These are phyloP conservation scores for Delonix regia DNA, from an alignment of 306 rosid genomes.

Conservation along the genomic window DNA sequence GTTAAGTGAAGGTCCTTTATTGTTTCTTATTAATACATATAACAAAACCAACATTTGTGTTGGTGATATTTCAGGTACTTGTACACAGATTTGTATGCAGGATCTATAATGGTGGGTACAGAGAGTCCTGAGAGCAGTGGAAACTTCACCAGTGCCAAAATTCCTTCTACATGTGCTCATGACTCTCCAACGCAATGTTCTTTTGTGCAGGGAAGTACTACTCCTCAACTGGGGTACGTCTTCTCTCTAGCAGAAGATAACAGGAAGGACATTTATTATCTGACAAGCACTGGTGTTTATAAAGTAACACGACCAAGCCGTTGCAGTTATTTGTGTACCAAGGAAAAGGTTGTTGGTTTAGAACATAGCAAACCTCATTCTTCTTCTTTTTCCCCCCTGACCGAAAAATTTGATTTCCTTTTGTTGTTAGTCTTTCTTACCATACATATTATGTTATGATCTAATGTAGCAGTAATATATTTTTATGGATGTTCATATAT, in stretches of 20 bases:
- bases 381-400: conserved; percentile 7
- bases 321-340: conserved; percentile 33
- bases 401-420: background rate
- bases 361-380: conserved; percentile 14
- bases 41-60: background rate
- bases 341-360: conserved; percentile 17
- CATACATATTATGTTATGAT: background rate
- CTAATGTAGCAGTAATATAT: background rate
- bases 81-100: conserved; percentile 41
- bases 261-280: conserved; percentile 34
- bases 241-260: conserved; percentile 43
- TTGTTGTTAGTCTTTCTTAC: background rate
- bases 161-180: conserved; percentile 38
- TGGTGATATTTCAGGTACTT: conserved; percentile 38
- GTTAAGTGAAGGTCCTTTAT: too few relatives aligned
- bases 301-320: conserved; percentile 41
- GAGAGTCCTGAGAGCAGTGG: conserved; percentile 42
- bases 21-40: background rate
- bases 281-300: conserved; percentile 40
- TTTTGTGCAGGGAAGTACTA: conserved; percentile 29
- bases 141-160: conserved; percentile 28
- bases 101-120: conserved; percentile 19
- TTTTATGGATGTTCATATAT: background rate
- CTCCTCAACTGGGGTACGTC: conserved; percentile 33
- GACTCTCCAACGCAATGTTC: conserved; percentile 42